Base-by-base conservation (phyloP, 306 rosid species). In the Lathyrus sativus region DNA sequence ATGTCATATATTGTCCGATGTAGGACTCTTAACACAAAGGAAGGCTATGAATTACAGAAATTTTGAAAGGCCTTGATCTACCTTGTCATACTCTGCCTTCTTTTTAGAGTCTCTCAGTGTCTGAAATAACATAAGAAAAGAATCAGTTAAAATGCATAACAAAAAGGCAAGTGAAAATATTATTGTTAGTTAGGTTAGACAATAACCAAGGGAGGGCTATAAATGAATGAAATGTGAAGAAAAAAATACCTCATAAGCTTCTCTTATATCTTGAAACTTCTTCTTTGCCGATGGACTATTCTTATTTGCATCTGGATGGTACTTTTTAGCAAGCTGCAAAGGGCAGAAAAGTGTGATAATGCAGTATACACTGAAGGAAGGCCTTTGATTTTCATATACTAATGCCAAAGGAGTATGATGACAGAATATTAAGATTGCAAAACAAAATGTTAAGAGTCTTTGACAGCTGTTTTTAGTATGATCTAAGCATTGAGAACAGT, bases 271-370 rank as follows among this genome's bases (percentile, higher is more conserved):
- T 72, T 85, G 99, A 85, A 93, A 93, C 71, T 88, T 88, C 84
- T 82, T 86, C 80, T 90, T 93, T 35, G 96, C 87, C 13, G 91
- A 88, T 72, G 95, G 89, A 59, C 87, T 86, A 71, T 81, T 85
- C 85, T 83, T 90, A 77, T 85, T 90, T 70, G 90, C 95, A 81
- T 93, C 99, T 19, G 96, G 99, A 82, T 93, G 99, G 76, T 86
- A 90, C 81, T 79, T 88, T 82, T 90, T 93, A 55, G 99, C 99
- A 59, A 93, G 93, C 96, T 93, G 89, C 85, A 68, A 39, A 48
- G 68, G 37, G 65, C 18, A 71, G 24, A 72, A 70, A 75, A 74
- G 45, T 61, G 64, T 44, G 79, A 78, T n/a, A 58, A 71, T 31
- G 43, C 14, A 71, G 56, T 42, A 42, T 50, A 62, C 49, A 66